Evolutionary conservation across 495 filamentous ascomycete genomes (phyloP), one percentile per base, ranked within the genome.

Genomic region (Aspergillus bridgeri): DNA sequence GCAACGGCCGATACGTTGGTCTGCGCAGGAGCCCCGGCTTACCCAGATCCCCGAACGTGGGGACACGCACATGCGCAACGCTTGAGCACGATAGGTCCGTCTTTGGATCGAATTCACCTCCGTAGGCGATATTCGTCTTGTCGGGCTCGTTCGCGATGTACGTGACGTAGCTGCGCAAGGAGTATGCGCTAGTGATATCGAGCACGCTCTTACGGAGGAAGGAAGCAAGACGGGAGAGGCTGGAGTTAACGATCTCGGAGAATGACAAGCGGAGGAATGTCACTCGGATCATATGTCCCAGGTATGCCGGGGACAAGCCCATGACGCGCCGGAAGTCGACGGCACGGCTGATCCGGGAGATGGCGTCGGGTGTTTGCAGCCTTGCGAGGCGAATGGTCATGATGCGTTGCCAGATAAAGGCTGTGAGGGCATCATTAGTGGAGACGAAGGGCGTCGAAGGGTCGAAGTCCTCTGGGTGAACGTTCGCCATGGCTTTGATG

Each of bases 391-490:
- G 68, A 6, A 64, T 51, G 15, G 27, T 29, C 42, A 57, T 65
- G 5, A 78, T 21, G 9, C 66, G 61, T 54, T 76, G 59, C 77
- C 75, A 80, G 55, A 79, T 60, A 25, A 82, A 79, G 13, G 81
- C 79, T 18, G 65, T 80, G 6, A 85, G 65, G 13, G 76, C 72
- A 56, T 85, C 83, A 61, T 85, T 77, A 6, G 71, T 77, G 6
- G 79, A 79, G 43, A 79, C 51, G 43, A 46, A 65, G 42, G 62
- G 44, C 9, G 46, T 51, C 11, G 42, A 18, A 20, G 15, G 33
- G 19, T 22, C 21, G 25, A 53, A 50, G 17, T 59, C 51, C n/a
- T 57, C 43, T 17, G 58, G 54, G 1, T n/a, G 23, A 11, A 38
- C 47, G 22, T 51, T 51, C 7, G 61, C 69, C 38, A 67, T 56